Evolutionary conservation across 108 stramenopile genomes (phyloP).

Genomic region (Nitzschia sp.): DNA sequence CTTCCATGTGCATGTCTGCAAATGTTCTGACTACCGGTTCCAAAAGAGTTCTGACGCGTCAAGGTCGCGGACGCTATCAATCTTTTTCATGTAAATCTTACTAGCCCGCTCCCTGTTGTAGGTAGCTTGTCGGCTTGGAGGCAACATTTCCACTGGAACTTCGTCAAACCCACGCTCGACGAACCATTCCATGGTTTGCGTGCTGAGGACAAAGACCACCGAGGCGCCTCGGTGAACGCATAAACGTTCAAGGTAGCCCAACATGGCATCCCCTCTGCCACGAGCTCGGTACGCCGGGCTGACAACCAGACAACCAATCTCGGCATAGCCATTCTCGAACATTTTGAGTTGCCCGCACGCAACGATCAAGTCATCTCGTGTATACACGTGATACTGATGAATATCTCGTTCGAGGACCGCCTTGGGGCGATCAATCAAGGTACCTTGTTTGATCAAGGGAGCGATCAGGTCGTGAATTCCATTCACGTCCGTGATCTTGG

Average conservation of each 20-base stretch:
- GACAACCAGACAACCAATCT: constrained; percentile 95
- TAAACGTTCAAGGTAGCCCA: constrained; percentile 93
- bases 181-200: constrained; percentile 98
- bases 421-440: constrained; percentile 79
- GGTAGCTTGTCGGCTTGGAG: constrained; percentile 76
- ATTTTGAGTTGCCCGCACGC: constrained; percentile 87
- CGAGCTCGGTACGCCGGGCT: constrained; percentile 80
- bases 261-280: constrained; percentile 94
- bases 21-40: constrained; percentile 42
- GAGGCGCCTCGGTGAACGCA: constrained; percentile 68
- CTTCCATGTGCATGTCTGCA: too few species aligned
- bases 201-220: constrained; percentile 90
- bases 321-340: constrained; percentile 86
- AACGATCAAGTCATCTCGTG: constrained; percentile 84
- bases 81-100: constrained; percentile 91
- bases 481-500: constrained; percentile 82
- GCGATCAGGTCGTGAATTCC: constrained; percentile 86
- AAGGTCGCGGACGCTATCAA: constrained; percentile 75
- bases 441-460: constrained; percentile 86
- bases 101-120: constrained; percentile 74
- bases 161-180: constrained; percentile 89
- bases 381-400: constrained; percentile 87
- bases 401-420: constrained; percentile 82
- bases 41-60: constrained; percentile 89
- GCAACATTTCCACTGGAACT: constrained; percentile 66